Conservation (phyloP, 2,329 filamentous ascomycete genomes). For the Stemphylium vesicarium region DNA sequence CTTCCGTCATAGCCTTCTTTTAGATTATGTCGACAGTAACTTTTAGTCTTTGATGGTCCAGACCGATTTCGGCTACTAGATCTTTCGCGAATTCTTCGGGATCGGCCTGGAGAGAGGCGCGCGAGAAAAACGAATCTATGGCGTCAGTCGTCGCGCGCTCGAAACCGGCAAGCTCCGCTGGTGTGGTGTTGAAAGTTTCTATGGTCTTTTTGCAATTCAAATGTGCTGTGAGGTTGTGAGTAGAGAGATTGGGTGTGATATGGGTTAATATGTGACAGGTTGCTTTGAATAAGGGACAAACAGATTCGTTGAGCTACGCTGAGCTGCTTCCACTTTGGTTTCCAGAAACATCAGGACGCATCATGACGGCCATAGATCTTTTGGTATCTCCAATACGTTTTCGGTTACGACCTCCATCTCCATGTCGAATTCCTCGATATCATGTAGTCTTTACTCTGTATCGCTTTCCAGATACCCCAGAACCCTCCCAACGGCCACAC, state of each 20-base stretch:
- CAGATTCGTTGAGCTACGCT: neutral
- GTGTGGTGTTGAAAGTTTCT: too few relatives aligned
- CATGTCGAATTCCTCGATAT: conserved; percentile 43
- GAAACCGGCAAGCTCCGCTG: too few relatives aligned
- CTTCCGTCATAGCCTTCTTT: neutral
- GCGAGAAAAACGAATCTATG: too few relatives aligned
- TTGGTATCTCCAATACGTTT: neutral
- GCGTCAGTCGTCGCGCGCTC: too few relatives aligned
- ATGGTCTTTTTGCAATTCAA: neutral
- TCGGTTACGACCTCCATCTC: conserved; percentile 28
- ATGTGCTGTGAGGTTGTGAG: neutral
- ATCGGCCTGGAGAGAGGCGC: neutral
- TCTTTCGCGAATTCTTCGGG: neutral
- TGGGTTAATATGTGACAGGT: neutral
- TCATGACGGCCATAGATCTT: neutral
- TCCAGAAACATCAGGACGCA: neutral
- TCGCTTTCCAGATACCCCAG: conserved; percentile 48
- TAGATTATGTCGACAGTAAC: neutral
- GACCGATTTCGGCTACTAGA: neutral
- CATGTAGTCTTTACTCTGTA: conserved; percentile 48
- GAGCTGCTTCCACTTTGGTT: neutral
- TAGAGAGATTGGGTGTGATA: neutral
- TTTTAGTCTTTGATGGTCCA: neutral
- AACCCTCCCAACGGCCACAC: conserved; percentile 49
- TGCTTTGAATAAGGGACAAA: neutral